Conservation (phyloP, 495 filamentous ascomycete species). For the Cenococcum geophilum region DNA sequence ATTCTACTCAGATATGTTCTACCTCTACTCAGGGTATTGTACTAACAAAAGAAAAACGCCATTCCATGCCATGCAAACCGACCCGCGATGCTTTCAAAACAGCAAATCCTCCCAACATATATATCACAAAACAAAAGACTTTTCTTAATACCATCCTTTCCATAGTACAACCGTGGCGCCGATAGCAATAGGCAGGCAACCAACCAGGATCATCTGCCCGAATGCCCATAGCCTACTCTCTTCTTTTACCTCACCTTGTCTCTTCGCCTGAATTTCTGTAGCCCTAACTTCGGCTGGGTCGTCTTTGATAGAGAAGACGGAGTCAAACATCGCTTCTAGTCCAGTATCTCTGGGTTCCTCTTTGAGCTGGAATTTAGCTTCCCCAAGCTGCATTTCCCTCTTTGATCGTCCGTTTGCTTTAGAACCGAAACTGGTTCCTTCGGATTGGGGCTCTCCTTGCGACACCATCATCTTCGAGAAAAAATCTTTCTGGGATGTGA, state of each 20-base stretch:
- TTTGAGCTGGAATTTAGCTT: constrained; percentile 4
- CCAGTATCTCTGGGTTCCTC: constrained; percentile 18
- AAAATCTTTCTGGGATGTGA: constrained; percentile 41
- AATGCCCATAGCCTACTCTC: not conserved
- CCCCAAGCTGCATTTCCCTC: not conserved
- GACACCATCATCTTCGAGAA: constrained; percentile 30
- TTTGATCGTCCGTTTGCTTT: not conserved
- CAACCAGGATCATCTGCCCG: constrained; percentile 2
- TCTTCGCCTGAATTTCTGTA: not conserved
- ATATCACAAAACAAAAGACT: not conserved
- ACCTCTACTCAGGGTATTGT: not conserved
- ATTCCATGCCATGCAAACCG: not conserved
- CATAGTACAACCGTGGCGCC: not conserved
- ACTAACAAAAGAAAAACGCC: not conserved
- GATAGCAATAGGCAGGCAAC: constrained; percentile 4
- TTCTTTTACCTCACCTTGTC: not conserved
- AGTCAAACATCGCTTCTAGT: constrained; percentile 19
- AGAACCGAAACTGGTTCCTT: not conserved
- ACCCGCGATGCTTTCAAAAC: constrained; percentile 5
- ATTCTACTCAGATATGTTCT: not conserved
- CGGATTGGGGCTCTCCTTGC: not conserved
- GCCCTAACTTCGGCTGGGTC: constrained; percentile 4
- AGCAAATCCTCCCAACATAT: not conserved
- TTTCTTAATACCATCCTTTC: not conserved
- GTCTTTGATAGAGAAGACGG: constrained; percentile 19